Base-by-base conservation (phyloP, 169 alveolate genomes). In the Plasmodium malariae region DNA sequence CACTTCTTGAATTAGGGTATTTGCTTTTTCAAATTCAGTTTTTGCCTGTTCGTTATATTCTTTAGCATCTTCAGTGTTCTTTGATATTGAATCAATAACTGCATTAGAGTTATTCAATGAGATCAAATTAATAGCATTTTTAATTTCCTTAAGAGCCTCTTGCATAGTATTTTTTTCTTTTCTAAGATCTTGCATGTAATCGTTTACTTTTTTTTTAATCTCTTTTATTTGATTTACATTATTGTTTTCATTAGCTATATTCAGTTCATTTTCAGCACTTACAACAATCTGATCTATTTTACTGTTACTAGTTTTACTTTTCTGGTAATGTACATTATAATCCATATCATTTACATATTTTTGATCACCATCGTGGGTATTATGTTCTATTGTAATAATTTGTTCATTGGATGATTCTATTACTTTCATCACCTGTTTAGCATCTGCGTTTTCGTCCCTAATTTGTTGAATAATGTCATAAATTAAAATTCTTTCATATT, bases 21-120 rank as follows among this genome's bases (percentile, higher is more conserved):
- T 30, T 17, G 34, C 28, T 62, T 62, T 62, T 0, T 2, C 45
- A 3, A 62, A 62, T 62, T 62, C 45, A 11, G 3, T 34, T 26
- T 26, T 1, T 62, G 72, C 37, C 34, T 62, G 72, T 14, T 26
- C 4, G 3, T 30, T 34, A 30, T 24, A 62, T 24, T 6, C 34
- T 11, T 0, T 43, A 62, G 72, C 72, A 24, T 62, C 45, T 19
- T 62, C 28, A 62, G 72, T 62, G 17, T 17, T 62, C 45, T 62
- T 62, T 34, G 11, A 62, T 62, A 62, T 62, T 6, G 7, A 3
- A 24, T 26, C 49, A 62, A 1, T 1, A 14, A 62, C 28, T 21
- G 9, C 19, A 9, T 28, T 30, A 62, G 48, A 7, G 28, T 2
- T 17, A 34, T 30, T 30, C 45, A 43, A 62, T 62, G 5, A 24